A percentile compares a stretch with the other conserved stretches of the same genome.
Conservation (phyloP, 495 filamentous ascomycete species). For the Penicillium lividum region DNA sequence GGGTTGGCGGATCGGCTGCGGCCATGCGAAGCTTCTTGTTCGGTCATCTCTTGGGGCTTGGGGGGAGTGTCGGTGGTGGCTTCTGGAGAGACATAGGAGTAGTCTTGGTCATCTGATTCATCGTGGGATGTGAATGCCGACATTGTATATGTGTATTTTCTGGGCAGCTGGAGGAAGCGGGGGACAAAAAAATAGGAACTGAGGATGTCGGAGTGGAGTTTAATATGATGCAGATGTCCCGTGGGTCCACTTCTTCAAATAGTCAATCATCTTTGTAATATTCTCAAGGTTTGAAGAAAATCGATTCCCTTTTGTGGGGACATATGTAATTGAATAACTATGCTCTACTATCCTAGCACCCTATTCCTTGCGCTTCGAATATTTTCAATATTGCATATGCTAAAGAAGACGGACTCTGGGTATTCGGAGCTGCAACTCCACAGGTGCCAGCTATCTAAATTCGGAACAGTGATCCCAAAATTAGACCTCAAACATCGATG, state of each 20-base stretch:
- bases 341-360: no score
- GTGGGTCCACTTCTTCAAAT: neutral
- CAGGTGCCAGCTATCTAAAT: no score
- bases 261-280: no score
- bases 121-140: conserved; percentile 27
- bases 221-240: conserved; percentile 1
- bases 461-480: no score
- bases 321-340: no score
- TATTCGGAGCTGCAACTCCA: no score
- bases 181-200: neutral
- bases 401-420: no score
- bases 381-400: no score
- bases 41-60: conserved; percentile 18
- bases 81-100: conserved; percentile 24
- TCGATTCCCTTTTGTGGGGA: no score
- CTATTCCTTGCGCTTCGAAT: no score
- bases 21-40: conserved; percentile 14
- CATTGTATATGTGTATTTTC: conserved; percentile 13
- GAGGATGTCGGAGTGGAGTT: neutral
- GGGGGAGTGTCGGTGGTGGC: conserved; percentile 28
- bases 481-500: no score
- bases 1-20: conserved; percentile 36
- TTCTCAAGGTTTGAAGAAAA: no score
- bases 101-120: conserved; percentile 23
- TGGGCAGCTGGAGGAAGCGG: neutral